Conservation (phyloP, 352 stramenopile species). For the Bremia lactucae region DNA sequence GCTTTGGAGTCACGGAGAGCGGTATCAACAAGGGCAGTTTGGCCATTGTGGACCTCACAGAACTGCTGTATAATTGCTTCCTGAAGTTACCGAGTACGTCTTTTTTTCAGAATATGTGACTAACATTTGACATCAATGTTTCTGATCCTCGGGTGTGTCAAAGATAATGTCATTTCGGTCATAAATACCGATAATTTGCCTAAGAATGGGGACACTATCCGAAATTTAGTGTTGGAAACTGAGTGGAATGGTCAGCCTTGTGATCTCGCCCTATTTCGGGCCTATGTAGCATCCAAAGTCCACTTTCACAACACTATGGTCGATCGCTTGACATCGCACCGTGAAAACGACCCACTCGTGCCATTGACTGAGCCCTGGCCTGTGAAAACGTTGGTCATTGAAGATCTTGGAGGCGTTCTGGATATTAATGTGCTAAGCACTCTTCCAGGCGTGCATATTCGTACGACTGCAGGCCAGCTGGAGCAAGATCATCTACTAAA, state of each 20-base stretch:
- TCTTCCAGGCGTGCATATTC: conserved; percentile 47
- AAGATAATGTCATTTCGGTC: conserved; percentile 53
- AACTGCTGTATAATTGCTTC: conserved; percentile 38
- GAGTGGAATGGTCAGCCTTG: conserved; percentile 8
- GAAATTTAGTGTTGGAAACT: conserved; percentile 25
- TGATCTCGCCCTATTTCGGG: conserved; percentile 19
- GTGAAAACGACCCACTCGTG: conserved; percentile 33
- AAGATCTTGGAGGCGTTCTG: conserved; percentile 44
- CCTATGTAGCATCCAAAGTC: conserved; percentile 38
- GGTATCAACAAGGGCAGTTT: conserved; percentile 7
- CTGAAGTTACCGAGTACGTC: conserved; percentile 24
- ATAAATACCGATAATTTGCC: conserved; percentile 82
- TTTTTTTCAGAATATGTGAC: not conserved
- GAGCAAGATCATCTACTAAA: conserved; percentile 84
- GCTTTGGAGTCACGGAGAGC: conserved; percentile 55
- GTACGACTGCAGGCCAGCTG: conserved; percentile 31
- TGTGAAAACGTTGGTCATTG: conserved; percentile 56
- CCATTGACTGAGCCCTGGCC: conserved; percentile 54
- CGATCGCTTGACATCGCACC: conserved; percentile 55
- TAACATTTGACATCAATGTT: not conserved
- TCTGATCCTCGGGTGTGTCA: not conserved
- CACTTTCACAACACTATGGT: conserved; percentile 83
- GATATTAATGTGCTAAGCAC: conserved; percentile 13
- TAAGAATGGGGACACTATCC: conserved; percentile 54
- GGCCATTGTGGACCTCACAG: conserved; percentile 38